Percentiles rank a stretch among this genome's conserved stretches.
Conservation (phyloP, 2,329 filamentous ascomycete species). For the Trichoderma semiorbis region DNA sequence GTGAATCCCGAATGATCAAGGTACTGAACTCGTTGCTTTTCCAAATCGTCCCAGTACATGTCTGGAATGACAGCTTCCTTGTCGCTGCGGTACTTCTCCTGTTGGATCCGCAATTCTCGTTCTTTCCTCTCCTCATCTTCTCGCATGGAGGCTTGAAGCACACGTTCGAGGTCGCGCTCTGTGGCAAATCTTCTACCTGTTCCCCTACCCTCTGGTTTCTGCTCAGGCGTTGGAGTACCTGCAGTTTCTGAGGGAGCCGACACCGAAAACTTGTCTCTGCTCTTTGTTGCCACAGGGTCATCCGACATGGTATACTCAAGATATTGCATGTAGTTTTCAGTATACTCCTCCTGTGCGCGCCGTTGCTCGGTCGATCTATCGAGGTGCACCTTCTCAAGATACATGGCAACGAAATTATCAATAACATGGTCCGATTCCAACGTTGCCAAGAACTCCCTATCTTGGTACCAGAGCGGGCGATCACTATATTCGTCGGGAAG, state of each 20-base stretch:
- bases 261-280: slow-evolving; percentile 51
- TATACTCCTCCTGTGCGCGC: slow-evolving; percentile 40
- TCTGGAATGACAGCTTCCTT: slow-evolving; percentile 73
- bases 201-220: slow-evolving; percentile 55
- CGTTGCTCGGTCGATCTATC: slow-evolving; percentile 39
- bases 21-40: slow-evolving; percentile 57
- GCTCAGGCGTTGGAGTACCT: slow-evolving; percentile 46
- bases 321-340: slow-evolving; percentile 48
- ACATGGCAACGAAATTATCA: slow-evolving; percentile 44
- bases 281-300: slow-evolving; percentile 53
- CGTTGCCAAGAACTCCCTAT: slow-evolving; percentile 42
- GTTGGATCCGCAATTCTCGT: slow-evolving; percentile 60
- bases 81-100: slow-evolving; percentile 68
- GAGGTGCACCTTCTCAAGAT: slow-evolving; percentile 41
- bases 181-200: slow-evolving; percentile 59
- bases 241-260: slow-evolving; percentile 35
- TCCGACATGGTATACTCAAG: slow-evolving; percentile 54
- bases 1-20: slow-evolving; percentile 64
- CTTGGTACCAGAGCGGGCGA: slow-evolving; percentile 47
- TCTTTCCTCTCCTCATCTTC: slow-evolving; percentile 69
- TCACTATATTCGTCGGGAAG: slow-evolving; percentile 45
- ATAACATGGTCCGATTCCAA: slow-evolving; percentile 40
- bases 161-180: slow-evolving; percentile 69
- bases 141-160: slow-evolving; percentile 67
- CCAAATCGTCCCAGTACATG: slow-evolving; percentile 62